phyloP scores from a whole-genome alignment of 208 protist species.

The Leishmania tropica region DNA sequence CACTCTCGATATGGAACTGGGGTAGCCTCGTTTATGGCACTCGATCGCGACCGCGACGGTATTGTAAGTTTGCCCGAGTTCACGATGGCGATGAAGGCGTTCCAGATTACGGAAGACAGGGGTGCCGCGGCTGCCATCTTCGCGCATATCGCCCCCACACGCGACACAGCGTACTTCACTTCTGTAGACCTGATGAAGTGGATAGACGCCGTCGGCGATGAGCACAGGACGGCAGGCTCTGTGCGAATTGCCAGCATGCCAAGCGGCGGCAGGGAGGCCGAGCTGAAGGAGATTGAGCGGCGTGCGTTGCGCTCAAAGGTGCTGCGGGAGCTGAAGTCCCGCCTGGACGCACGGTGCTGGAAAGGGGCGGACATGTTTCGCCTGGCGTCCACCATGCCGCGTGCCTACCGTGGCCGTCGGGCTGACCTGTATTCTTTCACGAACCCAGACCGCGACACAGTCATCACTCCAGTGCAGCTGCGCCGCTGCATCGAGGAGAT shows the following conservation, averaged over 20 bases:
- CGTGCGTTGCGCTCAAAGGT: slow-evolving; percentile 50
- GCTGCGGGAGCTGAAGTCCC: slow-evolving; percentile 59
- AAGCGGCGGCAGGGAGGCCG: slow-evolving; percentile 34
- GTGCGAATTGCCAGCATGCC: slow-evolving; percentile 19
- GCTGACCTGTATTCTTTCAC: slow-evolving; percentile 74
- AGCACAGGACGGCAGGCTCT: slow-evolving; percentile 15
- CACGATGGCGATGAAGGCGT: slow-evolving; percentile 52
- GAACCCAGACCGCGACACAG: slow-evolving; percentile 75
- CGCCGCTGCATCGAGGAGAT: slow-evolving; percentile 86
- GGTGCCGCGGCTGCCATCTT: slow-evolving; percentile 62
- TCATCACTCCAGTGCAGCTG: slow-evolving; percentile 87
- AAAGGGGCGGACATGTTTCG: slow-evolving; percentile 89
- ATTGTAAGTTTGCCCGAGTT: slow-evolving; percentile 81
- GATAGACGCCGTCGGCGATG: slow-evolving; percentile 53
- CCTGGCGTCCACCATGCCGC: slow-evolving; percentile 84
- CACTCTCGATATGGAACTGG: slow-evolving; percentile 70
- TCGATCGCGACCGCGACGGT: slow-evolving; percentile 87
- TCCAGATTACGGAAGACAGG: slow-evolving; percentile 77
- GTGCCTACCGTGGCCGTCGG: slow-evolving; percentile 64
- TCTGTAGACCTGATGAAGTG: slow-evolving; percentile 75
- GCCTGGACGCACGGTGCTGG: slow-evolving; percentile 73
- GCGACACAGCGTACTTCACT: slow-evolving; percentile 68
- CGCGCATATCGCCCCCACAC: slow-evolving; percentile 45
- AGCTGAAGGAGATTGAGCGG: slow-evolving; percentile 47
- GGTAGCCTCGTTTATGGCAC: slow-evolving; percentile 80